A percentile compares a stretch with the other conserved stretches of the same genome.
These are phyloP conservation scores for Cyphellophora attinorum DNA, from an alignment of 2,329 filamentous ascomycete species.

Conservation along the genomic window DNA sequence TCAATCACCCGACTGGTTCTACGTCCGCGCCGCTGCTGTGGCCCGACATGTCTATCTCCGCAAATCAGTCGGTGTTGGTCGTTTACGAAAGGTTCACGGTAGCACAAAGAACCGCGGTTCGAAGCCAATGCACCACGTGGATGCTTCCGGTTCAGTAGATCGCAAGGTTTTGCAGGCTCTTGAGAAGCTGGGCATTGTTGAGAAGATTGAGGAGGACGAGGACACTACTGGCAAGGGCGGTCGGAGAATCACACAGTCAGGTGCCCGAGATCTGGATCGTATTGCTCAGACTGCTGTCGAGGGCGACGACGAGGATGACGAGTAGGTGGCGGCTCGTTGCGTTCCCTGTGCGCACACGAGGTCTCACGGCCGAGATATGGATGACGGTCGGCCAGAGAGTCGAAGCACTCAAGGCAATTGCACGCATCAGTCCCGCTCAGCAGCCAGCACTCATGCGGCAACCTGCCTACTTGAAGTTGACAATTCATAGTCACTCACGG, in stretches of 20 bases:
- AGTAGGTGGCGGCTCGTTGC: no score
- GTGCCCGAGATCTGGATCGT: slow-evolving; percentile 98
- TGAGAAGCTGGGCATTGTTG: slow-evolving; percentile 98
- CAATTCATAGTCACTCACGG: no score
- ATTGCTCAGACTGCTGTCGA: slow-evolving; percentile 74
- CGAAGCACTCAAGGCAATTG: no score
- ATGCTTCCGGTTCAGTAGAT: slow-evolving; percentile 91
- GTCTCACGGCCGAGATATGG: no score
- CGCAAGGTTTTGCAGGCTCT: slow-evolving; percentile 95
- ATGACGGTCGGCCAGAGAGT: background rate
- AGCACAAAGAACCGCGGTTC: slow-evolving; percentile 94
- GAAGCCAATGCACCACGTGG: slow-evolving; percentile 86
- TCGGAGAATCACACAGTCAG: slow-evolving; percentile 93
- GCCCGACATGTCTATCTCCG: slow-evolving; percentile 98
- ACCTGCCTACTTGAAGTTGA: no score
- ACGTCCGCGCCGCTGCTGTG: slow-evolving; percentile 82
- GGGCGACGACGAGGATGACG: slow-evolving; percentile 56
- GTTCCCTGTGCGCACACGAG: no score
- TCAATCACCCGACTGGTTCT: slow-evolving; percentile 95
- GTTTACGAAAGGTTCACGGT: slow-evolving; percentile 93
- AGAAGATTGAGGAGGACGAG: slow-evolving; percentile 74
- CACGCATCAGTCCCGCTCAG: no score
- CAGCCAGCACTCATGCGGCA: no score
- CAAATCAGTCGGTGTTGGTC: slow-evolving; percentile 98
- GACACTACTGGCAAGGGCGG: slow-evolving; percentile 93